A percentile compares a stretch with the other conserved stretches of the same genome.
Conservation (phyloP, 2,329 filamentous ascomycete species). For the Aspergillus tanneri region DNA sequence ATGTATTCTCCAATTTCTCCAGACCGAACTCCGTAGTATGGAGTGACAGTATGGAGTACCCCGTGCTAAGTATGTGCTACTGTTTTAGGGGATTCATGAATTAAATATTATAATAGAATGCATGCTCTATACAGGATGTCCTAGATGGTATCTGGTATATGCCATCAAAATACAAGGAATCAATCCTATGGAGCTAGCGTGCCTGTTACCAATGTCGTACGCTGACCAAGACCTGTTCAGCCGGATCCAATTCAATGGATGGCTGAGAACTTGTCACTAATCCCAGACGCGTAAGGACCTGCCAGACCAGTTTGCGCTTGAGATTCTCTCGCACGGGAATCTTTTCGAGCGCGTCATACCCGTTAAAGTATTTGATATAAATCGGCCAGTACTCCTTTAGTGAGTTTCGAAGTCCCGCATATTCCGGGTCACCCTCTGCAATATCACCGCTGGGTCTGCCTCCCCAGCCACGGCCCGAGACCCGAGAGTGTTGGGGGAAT, state of each 20-base stretch:
- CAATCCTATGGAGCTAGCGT: no score
- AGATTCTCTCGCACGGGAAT: constrained; percentile 81
- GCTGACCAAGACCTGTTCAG: constrained; percentile 54
- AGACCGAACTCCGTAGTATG: no score
- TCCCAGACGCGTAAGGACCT: constrained; percentile 63
- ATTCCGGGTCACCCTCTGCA: constrained; percentile 22
- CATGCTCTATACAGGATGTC: no score
- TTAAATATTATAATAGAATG: no score
- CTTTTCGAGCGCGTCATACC: constrained; percentile 77
- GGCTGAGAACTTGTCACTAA: constrained; percentile 53
- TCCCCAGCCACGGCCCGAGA: constrained; percentile 4
- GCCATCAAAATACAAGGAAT: no score
- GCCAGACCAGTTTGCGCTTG: constrained; percentile 69
- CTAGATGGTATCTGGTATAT: no score
- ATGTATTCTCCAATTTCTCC: no score
- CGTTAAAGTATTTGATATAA: constrained; percentile 85
- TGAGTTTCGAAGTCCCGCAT: constrained; percentile 27
- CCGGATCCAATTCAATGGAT: constrained; percentile 31
- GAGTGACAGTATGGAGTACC: no score
- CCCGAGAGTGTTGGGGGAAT: constrained; percentile 32
- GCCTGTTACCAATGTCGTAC: constrained; percentile 66
- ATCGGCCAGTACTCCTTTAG: constrained; percentile 67
- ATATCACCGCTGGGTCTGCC: constrained; percentile 7
- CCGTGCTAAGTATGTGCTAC: no score
- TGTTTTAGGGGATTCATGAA: no score